Percentiles rank a stretch among this genome's conserved stretches.
These are phyloP conservation scores for Asclepias syriaca DNA, from an alignment of 257 asterid genomes.

Conservation along the genomic window DNA sequence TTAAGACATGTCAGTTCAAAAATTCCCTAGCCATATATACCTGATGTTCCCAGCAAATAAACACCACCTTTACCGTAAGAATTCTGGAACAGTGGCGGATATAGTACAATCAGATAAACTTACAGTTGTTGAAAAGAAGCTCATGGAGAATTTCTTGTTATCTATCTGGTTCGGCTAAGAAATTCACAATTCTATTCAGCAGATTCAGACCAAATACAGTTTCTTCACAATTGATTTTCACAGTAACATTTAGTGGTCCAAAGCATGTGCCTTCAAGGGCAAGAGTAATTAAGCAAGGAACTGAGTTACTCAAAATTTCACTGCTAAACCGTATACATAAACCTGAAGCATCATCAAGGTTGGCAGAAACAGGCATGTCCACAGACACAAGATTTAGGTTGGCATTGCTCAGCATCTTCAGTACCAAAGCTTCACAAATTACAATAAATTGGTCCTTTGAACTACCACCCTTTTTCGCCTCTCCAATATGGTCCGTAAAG, in stretches of 20 bases:
- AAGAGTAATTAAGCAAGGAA: constrained; percentile 72
- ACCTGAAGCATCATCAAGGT: constrained; percentile 78
- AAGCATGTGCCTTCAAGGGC: constrained; percentile 69
- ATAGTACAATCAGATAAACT: background rate
- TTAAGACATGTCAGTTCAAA: too few species aligned
- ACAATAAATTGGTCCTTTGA: constrained; percentile 65
- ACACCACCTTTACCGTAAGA: background rate
- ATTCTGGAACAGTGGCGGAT: background rate
- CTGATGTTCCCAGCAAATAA: too few species aligned
- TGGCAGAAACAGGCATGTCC: constrained; percentile 88
- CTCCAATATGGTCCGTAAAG: constrained; percentile 63
- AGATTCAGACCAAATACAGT: constrained; percentile 91
- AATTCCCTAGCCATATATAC: too few species aligned
- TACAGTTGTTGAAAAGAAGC: background rate
- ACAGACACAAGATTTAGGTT: constrained; percentile 71
- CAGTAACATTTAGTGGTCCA: constrained; percentile 62
- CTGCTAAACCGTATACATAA: constrained; percentile 73
- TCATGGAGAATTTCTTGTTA: background rate
- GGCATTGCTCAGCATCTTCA: constrained; percentile 85
- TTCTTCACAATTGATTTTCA: constrained; percentile 84
- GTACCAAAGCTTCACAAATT: constrained; percentile 69
- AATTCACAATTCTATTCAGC: constrained; percentile 74
- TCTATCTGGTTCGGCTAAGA: constrained; percentile 55
- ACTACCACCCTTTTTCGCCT: constrained; percentile 38
- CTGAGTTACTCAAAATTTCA: constrained; percentile 67